phyloP scores from a whole-genome alignment of 1,139 yeast genomes.

The Geotrichum aggregatum region DNA sequence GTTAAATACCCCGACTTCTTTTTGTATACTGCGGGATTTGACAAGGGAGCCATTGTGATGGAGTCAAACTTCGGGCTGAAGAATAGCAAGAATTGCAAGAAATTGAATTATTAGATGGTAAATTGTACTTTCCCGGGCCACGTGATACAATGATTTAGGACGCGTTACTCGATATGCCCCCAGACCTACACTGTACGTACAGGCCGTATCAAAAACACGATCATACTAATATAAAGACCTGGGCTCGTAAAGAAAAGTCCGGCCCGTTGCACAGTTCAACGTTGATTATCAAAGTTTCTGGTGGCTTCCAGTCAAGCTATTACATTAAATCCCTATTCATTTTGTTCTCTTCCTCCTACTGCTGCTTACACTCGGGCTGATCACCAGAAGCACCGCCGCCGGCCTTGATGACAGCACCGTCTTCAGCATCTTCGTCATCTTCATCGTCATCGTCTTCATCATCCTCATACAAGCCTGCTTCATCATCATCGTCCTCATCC shows the following conservation, averaged over 20 bases:
- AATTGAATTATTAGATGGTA: no score
- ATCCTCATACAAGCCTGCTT: conserved; percentile 51
- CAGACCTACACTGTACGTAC: no score
- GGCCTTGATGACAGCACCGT: conserved; percentile 28
- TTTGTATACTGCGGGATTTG: conserved; percentile 31
- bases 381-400: conserved; percentile 33
- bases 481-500: conserved; percentile 54
- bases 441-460: conserved; percentile 49
- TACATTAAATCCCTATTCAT: neutral
- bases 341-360: conserved; percentile 6
- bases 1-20: conserved; percentile 30
- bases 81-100: neutral
- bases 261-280: no score
- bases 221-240: no score
- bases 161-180: no score
- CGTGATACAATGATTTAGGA: no score
- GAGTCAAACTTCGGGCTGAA: neutral
- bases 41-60: conserved; percentile 19
- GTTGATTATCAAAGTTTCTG: no score
- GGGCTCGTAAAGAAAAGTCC: no score
- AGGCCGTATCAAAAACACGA: no score
- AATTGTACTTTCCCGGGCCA: no score
- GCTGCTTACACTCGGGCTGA: conserved; percentile 19
- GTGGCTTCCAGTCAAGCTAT: no score
- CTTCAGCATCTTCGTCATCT: conserved; percentile 52